Base-by-base conservation (phyloP, 805 yeast species). In the Ogataea zsoltii region DNA sequence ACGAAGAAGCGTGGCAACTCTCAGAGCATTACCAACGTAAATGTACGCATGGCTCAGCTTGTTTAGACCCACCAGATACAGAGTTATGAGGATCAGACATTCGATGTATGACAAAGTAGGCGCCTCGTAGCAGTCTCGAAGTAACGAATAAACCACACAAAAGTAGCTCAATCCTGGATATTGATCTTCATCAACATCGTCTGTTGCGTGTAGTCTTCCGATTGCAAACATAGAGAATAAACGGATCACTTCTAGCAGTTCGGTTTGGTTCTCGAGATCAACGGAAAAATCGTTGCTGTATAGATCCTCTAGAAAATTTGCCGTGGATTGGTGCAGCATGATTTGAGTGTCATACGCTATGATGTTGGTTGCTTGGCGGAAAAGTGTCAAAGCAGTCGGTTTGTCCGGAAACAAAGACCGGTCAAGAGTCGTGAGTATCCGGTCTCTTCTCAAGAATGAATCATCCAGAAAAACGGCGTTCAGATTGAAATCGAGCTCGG, bases 121-220 rank as follows among this genome's bases (percentile, higher is more conserved):
- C 9, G 21, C 11, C 2, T 40, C 45, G 18, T 17, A 45, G 15
- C 15, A n/a, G 21, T 45, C 42, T 25, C 34, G 34, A 3, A 41
- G 21, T 4, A 45, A 11, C 12, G 42, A 35, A 10, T 41, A 26
- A 3, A 35, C 45, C 14, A 36, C 17, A 11, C 39, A 23, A 17
- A 45, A 45, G 16, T 36, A 36, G 10, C 34, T 28, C n/a, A 45
- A 31, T 3, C 49, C 49, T 2, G 49, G 49, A 23, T 45, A 45
- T 11, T 36, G 37, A 21, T 45, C 49, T 16, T 35, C 26, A 3
- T 28, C 44, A 17, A 37, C 42, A 18, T 45, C 49, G 15, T 36
- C 35, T 31, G 44, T 41, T 13, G 26, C 17, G 19, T 45, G 49
- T 7, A 45, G 25, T 17, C 49, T 35, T 17, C 49, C 49, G 3